phyloP scores from a whole-genome alignment of 331 rosid genomes.

The Telfairia occidentalis region DNA sequence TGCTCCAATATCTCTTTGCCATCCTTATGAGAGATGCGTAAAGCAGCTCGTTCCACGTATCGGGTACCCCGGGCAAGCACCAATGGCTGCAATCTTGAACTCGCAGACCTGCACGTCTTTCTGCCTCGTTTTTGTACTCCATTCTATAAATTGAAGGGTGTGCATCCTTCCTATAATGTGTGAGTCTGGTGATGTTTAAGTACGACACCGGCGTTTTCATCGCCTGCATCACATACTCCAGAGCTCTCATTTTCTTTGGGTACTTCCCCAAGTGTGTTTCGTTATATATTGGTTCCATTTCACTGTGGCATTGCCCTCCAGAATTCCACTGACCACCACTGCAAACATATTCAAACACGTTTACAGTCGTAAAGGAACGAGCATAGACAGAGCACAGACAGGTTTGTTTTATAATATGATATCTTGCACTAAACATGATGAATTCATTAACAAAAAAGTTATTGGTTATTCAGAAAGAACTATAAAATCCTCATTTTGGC shows the following conservation, averaged over 20 bases:
- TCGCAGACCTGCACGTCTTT: slow-evolving; percentile 30
- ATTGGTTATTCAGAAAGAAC: no score
- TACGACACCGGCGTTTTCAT: slow-evolving; percentile 65
- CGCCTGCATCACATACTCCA: slow-evolving; percentile 46
- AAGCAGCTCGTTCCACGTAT: slow-evolving; percentile 79
- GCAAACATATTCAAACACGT: slow-evolving; percentile 8
- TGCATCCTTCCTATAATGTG: slow-evolving; percentile 80
- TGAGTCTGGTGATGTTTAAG: slow-evolving; percentile 75
- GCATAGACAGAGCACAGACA: no score
- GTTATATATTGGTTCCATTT: slow-evolving; percentile 59
- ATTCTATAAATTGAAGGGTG: slow-evolving; percentile 83
- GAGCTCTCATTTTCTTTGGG: slow-evolving; percentile 76
- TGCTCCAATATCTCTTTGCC: slow-evolving; percentile 38
- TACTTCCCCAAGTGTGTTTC: slow-evolving; percentile 38
- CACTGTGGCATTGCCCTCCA: slow-evolving; percentile 82
- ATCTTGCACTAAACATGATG: background rate
- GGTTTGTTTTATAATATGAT: background rate
- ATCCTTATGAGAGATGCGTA: slow-evolving; percentile 50
- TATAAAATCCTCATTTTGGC: background rate
- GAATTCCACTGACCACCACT: slow-evolving; percentile 98
- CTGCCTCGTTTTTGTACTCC: slow-evolving; percentile 46
- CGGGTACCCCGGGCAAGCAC: slow-evolving; percentile 98
- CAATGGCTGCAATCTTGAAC: slow-evolving; percentile 98
- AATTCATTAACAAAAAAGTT: background rate
- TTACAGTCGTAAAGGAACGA: no score